Conservation (phyloP, 2,329 filamentous ascomycete genomes). For the Claviceps spartinae region DNA sequence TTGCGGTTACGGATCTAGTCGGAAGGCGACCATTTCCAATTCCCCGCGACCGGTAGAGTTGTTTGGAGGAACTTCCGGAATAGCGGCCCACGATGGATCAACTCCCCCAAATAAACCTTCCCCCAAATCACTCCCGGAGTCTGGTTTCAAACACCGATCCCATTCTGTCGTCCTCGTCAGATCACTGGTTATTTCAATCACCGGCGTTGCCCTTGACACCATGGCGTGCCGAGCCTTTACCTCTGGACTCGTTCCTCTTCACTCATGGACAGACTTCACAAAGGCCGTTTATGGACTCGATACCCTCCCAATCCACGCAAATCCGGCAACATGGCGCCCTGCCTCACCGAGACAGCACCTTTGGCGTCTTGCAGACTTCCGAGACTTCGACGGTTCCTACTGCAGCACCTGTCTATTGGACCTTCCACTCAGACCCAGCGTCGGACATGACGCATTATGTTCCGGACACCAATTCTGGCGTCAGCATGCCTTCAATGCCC, state of each 20-base stretch:
- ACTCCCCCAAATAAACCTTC: slow-evolving; percentile 10
- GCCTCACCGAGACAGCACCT: slow-evolving; percentile 4
- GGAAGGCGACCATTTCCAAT: not conserved
- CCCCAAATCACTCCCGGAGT: slow-evolving; percentile 12
- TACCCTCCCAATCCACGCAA: not conserved
- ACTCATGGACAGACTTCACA: not conserved
- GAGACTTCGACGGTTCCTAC: not conserved
- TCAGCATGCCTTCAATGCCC: not conserved
- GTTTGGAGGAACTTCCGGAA: not conserved
- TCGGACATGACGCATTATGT: not conserved
- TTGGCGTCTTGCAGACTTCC: slow-evolving; percentile 1
- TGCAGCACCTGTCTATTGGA: not conserved
- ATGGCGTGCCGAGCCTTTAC: slow-evolving; percentile 12
- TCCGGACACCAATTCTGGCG: not conserved
- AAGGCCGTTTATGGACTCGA: not conserved
- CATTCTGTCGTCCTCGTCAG: slow-evolving; percentile 13
- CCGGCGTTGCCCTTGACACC: slow-evolving; percentile 11
- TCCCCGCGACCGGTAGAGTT: not conserved
- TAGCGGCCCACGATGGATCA: slow-evolving; percentile 13
- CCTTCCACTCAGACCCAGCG: not conserved
- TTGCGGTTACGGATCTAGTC: not conserved
- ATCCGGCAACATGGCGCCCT: slow-evolving; percentile 1
- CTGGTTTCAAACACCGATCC: slow-evolving; percentile 14
- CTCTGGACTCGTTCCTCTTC: not conserved
- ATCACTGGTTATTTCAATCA: slow-evolving; percentile 13